phyloP scores from a whole-genome alignment of 495 filamentous ascomycete genomes.

The Durotheca rogersii region DNA sequence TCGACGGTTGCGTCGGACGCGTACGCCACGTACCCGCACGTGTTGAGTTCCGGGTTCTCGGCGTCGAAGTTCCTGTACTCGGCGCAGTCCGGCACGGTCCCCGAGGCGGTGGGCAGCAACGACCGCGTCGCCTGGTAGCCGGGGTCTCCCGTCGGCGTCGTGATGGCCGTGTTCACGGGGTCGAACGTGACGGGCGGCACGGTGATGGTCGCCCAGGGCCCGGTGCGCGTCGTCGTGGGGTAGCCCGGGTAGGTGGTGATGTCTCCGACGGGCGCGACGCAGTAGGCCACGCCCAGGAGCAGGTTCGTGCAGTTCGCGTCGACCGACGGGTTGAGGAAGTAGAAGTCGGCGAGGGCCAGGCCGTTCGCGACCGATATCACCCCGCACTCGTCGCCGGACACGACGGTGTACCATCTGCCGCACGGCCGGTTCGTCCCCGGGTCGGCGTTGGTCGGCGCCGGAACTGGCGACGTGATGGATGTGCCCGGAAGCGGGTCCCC shows the following conservation, averaged over 20 bases:
- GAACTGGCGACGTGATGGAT: background rate
- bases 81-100: background rate
- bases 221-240: background rate
- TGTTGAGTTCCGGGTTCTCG: background rate
- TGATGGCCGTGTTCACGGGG: background rate
- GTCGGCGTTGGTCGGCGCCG: background rate
- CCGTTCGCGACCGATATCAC: slow-evolving; percentile 5
- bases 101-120: background rate
- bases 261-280: slow-evolving; percentile 24
- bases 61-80: background rate
- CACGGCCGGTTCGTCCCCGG: background rate
- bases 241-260: background rate
- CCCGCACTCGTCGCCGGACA: slow-evolving; percentile 18
- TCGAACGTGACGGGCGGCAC: background rate
- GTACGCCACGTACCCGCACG: background rate
- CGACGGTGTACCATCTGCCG: slow-evolving; percentile 1
- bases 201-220: background rate
- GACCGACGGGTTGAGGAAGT: slow-evolving; percentile 27
- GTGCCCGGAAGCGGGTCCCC: background rate
- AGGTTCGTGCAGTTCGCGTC: slow-evolving; percentile 20
- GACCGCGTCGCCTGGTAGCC: background rate
- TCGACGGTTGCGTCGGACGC: background rate
- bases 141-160: background rate
- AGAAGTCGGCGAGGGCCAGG: slow-evolving; percentile 20
- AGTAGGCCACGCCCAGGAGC: slow-evolving; percentile 18